Evolutionary conservation across 257 asterid genomes (phyloP).

Genomic region (Solanum gandarillasii): DNA sequence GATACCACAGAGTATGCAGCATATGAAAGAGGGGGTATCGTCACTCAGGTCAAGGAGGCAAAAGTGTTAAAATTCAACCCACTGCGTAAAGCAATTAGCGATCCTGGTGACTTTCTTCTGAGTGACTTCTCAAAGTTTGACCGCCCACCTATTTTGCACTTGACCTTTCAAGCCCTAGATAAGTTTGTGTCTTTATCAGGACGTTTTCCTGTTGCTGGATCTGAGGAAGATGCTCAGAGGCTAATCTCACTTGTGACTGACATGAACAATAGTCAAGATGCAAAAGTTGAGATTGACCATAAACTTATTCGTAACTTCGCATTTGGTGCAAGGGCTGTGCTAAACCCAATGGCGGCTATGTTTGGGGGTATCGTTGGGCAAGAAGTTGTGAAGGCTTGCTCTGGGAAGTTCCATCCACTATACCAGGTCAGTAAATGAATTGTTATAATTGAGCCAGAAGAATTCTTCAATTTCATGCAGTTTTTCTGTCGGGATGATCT

Average conservation of each 20-base stretch:
- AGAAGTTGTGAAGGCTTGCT: constrained; percentile 95
- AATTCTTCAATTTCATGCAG: not conserved
- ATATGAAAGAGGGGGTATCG: constrained; percentile 86
- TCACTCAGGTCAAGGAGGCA: constrained; percentile 87
- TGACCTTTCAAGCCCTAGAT: constrained; percentile 83
- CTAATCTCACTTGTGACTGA: constrained; percentile 51
- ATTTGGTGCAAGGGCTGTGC: constrained; percentile 85
- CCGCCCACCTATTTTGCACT: constrained; percentile 79
- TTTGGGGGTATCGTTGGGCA: constrained; percentile 96
- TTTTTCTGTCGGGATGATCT: not conserved
- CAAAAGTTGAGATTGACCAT: constrained; percentile 55
- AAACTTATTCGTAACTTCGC: constrained; percentile 65
- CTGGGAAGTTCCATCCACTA: constrained; percentile 92
- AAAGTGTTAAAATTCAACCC: constrained; percentile 79
- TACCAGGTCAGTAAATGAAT: constrained; percentile 46
- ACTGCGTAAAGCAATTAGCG: constrained; percentile 62
- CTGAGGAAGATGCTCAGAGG: constrained; percentile 83
- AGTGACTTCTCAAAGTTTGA: constrained; percentile 90
- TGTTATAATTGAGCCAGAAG: not conserved
- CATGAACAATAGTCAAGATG: constrained; percentile 51
- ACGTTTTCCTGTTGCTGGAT: constrained; percentile 70
- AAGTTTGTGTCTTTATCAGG: constrained; percentile 54
- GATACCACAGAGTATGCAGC: constrained; percentile 59
- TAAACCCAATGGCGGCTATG: constrained; percentile 97
- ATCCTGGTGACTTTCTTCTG: constrained; percentile 86